Conservation (phyloP, 257 asterid genomes). For the Nicotiana noctiflora region DNA sequence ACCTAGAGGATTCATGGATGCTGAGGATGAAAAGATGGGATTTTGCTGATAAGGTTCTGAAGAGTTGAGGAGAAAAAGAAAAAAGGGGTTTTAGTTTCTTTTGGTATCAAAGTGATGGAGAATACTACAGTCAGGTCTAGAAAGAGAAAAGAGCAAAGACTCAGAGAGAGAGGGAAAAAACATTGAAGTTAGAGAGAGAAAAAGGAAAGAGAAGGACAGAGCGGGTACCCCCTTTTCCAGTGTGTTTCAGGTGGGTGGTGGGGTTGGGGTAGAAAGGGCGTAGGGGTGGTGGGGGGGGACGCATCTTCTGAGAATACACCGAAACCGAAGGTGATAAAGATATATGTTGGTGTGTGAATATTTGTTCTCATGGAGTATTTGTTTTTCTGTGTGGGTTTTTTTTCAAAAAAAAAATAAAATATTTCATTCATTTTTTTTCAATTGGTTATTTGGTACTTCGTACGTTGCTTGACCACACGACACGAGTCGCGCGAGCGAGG, state of each 20-base stretch:
- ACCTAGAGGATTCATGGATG: constrained; percentile 1
- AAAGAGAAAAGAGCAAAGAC: not conserved
- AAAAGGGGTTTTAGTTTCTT: not conserved
- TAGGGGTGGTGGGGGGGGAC: too few species aligned
- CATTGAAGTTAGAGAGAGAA: not conserved
- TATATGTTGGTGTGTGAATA: not conserved
- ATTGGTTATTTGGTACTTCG: not conserved
- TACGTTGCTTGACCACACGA: not conserved
- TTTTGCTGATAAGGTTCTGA: not conserved
- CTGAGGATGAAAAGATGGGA: not conserved
- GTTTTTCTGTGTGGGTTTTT: not conserved
- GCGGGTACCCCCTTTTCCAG: not conserved
- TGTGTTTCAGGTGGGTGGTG: not conserved
- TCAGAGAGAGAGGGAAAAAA: not conserved
- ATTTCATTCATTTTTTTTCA: not conserved
- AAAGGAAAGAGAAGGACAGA: not conserved
- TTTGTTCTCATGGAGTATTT: not conserved
- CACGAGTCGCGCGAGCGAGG: not conserved
- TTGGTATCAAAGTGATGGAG: not conserved
- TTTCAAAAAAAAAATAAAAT: too few species aligned
- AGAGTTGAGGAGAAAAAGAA: not conserved
- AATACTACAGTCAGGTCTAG: not conserved
- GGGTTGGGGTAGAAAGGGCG: not conserved
- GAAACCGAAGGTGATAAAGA: not conserved
- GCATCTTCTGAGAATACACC: not conserved